These are phyloP conservation scores for Lentinula novae-zelandiae DNA, from an alignment of 1,284 basidiomycete genomes.

Conservation along the genomic window DNA sequence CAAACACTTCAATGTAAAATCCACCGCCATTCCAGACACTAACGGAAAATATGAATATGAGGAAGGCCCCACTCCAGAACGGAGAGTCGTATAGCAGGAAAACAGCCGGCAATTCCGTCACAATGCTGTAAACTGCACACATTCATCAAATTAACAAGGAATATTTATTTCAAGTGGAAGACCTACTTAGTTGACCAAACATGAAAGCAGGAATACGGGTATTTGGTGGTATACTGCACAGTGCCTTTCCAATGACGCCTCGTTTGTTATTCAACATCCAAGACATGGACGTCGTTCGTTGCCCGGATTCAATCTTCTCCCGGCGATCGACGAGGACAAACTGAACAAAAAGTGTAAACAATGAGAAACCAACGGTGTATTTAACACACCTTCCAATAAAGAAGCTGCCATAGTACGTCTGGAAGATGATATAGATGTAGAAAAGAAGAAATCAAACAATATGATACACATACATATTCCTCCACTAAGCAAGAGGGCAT, in stretches of 20 bases:
- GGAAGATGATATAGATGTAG: constrained; percentile 12
- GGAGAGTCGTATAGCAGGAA: constrained; percentile 78
- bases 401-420: constrained; percentile 86
- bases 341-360: constrained; percentile 28
- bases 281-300: constrained; percentile 82
- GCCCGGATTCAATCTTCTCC: constrained; percentile 82
- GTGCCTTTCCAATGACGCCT: constrained; percentile 70
- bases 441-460: constrained; percentile 12
- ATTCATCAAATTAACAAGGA: neutral
- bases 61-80: constrained; percentile 71
- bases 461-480: constrained; percentile 58
- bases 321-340: constrained; percentile 83
- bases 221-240: constrained; percentile 56
- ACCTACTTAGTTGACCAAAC: constrained; percentile 77
- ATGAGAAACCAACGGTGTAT: neutral
- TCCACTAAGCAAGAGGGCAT: constrained; percentile 65
- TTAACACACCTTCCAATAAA: constrained; percentile 79
- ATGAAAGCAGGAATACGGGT: constrained; percentile 79
- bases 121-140: constrained; percentile 72
- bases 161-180: neutral
- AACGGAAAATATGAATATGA: constrained; percentile 76
- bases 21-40: constrained; percentile 84
- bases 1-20: constrained; percentile 94
- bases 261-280: constrained; percentile 85
- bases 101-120: constrained; percentile 85